Percentiles rank a stretch among this genome's conserved stretches.
Evolutionary conservation across 2,329 filamentous ascomycete genomes (phyloP).

Genomic region (Corynespora cassiicola): DNA sequence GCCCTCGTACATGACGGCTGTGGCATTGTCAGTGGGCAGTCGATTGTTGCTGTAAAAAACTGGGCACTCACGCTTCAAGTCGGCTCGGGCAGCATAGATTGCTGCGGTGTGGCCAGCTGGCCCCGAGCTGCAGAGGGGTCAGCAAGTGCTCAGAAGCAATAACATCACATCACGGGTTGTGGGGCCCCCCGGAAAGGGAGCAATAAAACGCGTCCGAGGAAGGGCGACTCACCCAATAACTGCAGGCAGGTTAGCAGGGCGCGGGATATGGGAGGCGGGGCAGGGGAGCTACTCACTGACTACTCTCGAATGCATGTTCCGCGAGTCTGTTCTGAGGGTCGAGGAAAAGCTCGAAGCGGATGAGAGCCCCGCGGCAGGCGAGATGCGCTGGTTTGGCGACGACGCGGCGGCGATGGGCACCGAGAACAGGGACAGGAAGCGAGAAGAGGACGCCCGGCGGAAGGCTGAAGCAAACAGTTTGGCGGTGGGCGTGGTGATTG

Average conservation of each 20-base stretch:
- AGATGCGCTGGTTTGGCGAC: slow-evolving; percentile 67
- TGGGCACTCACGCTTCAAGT: slow-evolving; percentile 75
- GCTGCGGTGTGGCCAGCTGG: slow-evolving; percentile 97
- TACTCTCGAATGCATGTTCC: slow-evolving; percentile 90
- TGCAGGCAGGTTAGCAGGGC: slow-evolving; percentile 32
- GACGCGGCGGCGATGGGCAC: slow-evolving; percentile 77
- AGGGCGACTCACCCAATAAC: slow-evolving; percentile 47
- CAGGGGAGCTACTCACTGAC: slow-evolving; percentile 70
- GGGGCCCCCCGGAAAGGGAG: slow-evolving; percentile 14
- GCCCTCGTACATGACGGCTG: slow-evolving; percentile 91
- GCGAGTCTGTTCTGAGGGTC: slow-evolving; percentile 40
- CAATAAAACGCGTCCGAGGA: slow-evolving; percentile 19
- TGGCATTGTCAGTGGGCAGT: slow-evolving; percentile 29
- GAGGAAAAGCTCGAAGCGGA: slow-evolving; percentile 43
- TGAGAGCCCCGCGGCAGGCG: slow-evolving; percentile 48
- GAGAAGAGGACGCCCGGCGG: slow-evolving; percentile 65
- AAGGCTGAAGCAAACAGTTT: slow-evolving; percentile 92
- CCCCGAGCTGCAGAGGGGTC: slow-evolving; percentile 72
- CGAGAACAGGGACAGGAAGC: slow-evolving; percentile 75
- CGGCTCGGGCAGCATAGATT: slow-evolving; percentile 92
- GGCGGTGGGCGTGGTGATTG: slow-evolving; percentile 59
- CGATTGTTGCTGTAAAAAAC: no score
- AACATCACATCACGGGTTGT: slow-evolving; percentile 7
- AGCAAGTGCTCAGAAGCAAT: slow-evolving; percentile 32
- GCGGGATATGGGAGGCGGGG: slow-evolving; percentile 3